phyloP scores from a whole-genome alignment of 306 rosid genomes.

The Styphnolobium japonicum region DNA sequence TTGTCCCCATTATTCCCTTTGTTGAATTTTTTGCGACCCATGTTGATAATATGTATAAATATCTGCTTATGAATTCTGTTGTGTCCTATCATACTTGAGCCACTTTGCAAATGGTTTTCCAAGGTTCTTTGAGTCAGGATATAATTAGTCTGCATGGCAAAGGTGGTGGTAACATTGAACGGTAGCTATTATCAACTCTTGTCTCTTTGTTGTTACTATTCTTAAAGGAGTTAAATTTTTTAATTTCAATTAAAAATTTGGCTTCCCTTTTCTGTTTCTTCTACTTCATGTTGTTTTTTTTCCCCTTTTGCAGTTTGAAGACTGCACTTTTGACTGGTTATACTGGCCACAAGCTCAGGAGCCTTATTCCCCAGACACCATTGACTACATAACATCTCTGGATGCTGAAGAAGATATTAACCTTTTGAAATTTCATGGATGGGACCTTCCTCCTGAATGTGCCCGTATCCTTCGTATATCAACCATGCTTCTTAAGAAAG shows the following conservation, averaged over 20 bases:
- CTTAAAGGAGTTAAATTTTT: neutral
- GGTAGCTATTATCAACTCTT: neutral
- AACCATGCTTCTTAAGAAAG: constrained; percentile 71
- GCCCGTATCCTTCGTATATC: constrained; percentile 49
- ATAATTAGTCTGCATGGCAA: neutral
- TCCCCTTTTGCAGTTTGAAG: constrained; percentile 54
- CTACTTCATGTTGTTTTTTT: neutral
- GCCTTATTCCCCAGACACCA: constrained; percentile 52
- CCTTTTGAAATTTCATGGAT: constrained; percentile 63
- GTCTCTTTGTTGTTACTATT: neutral
- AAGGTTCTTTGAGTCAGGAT: neutral
- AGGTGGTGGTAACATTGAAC: neutral
- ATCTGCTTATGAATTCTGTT: neutral
- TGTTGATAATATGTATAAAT: neutral
- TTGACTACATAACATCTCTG: constrained; percentile 55
- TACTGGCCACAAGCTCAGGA: constrained; percentile 72
- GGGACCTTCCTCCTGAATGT: constrained; percentile 54
- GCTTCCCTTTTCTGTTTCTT: neutral
- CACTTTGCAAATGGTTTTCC: constrained; percentile 1
- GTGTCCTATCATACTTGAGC: neutral
- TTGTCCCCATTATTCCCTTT: neutral
- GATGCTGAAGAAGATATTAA: constrained; percentile 59
- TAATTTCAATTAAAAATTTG: neutral
- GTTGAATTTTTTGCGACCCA: neutral
- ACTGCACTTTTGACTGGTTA: constrained; percentile 78